Evolutionary conservation across 441 rosid species (phyloP), one percentile per base, ranked within the genome.

Genomic region (Flueggea neowawraea): DNA sequence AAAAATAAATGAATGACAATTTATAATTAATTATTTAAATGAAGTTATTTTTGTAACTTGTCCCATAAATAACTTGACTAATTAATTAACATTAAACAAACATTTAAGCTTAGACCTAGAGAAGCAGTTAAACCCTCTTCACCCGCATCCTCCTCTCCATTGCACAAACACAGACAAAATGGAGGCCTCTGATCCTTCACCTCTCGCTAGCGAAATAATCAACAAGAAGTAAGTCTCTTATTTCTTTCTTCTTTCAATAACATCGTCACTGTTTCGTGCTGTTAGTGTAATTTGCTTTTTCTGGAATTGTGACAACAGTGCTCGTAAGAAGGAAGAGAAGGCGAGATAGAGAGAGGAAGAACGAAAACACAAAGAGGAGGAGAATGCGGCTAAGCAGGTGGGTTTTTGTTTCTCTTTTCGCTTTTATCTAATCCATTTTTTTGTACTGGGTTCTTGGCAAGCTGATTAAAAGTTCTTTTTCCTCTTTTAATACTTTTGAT

Each of bases 331-430:
- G 74, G 90, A 84, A 51, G 52, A 74, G 75, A 86, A 75, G 78
- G 78, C 61, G 22, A 84, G 82, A 66, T 79, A 84, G 73, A 82
- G 59, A 73, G 96, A 91, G 61, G 93, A 88, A 67, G 96, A 84
- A 73, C 81, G 74, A 58, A 71, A 68, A 43, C 80, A 73, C 62
- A 90, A 87, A 69, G 94, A 88, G 67, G 92, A 81, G 64, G 96
- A 78, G 63, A 89, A 78, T 75, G 89, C 86, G 76, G 89, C 86
- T 28, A 81, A 70, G 66, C 80, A 49, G 81, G 96, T 87, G 16
- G 6, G 12, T 22, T 22, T 55, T 50, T 58, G 15, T 12, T 31
- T 17, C 16, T 43, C 2, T 12, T 36, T n/a, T 41, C 16, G 28
- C 45, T 57, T 13, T 52, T 10, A 12, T 50, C 45, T 15, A 5